Conservation (phyloP, 192 early-diverging fungal genomes). For the Coemansia sp. region DNA sequence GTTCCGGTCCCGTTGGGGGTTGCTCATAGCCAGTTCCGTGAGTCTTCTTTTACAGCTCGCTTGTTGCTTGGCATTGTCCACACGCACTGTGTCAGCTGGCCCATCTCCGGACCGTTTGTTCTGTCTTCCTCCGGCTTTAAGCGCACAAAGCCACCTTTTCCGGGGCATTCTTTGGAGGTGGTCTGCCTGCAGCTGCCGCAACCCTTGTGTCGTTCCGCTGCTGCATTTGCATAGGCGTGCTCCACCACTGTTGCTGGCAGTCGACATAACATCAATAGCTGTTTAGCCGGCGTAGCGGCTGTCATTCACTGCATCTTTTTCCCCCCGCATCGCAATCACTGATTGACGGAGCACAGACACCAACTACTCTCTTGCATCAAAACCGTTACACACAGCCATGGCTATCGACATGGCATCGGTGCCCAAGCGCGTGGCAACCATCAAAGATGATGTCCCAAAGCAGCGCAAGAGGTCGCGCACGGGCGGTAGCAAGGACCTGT, state of each 20-base stretch:
- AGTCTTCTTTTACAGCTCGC: neutral
- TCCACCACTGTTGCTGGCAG: neutral
- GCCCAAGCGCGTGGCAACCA: constrained; percentile 10
- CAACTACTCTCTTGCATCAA: neutral
- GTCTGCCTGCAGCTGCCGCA: neutral
- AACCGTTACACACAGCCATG: neutral
- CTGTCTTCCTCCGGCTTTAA: constrained; percentile 11
- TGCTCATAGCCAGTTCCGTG: neutral
- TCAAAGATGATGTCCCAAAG: constrained; percentile 37
- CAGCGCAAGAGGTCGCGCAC: constrained; percentile 58
- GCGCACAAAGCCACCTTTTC: constrained; percentile 7
- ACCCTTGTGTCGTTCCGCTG: neutral
- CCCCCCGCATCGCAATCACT: neutral
- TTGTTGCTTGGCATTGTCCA: neutral
- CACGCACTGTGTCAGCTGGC: neutral
- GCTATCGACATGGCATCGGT: neutral
- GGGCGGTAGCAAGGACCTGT: constrained; percentile 56
- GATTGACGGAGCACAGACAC: neutral
- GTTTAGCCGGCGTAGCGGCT: neutral
- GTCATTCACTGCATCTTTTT: neutral
- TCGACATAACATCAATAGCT: neutral
- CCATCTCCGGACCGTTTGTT: constrained; percentile 2
- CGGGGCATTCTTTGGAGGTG: neutral
- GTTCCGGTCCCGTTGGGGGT: neutral
- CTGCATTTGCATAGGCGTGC: neutral